These are phyloP conservation scores for Trichoderma atrobrunneum DNA, from an alignment of 2,329 filamentous ascomycete species.

Conservation along the genomic window DNA sequence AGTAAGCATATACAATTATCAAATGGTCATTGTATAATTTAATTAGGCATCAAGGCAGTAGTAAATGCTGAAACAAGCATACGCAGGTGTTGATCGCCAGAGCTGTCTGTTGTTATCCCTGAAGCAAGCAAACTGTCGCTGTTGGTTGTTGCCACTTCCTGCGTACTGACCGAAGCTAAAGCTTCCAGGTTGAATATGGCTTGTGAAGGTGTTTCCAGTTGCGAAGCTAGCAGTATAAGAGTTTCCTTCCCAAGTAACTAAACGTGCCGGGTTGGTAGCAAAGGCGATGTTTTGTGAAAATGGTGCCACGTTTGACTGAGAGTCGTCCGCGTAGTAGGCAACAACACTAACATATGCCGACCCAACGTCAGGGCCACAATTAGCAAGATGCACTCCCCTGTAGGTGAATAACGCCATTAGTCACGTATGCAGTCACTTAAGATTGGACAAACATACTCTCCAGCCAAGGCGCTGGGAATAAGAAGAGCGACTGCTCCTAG, in stretches of 20 bases:
- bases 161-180: neutral
- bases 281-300: neutral
- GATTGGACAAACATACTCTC: neutral
- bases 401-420: neutral
- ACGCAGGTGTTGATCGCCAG: neutral
- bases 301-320: neutral
- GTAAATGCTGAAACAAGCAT: slow-evolving; percentile 2
- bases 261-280: neutral
- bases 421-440: too few species aligned
- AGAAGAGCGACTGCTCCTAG: neutral
- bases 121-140: neutral
- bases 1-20: neutral
- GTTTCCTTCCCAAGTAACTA: neutral
- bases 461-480: neutral
- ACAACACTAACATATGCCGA: neutral
- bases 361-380: neutral
- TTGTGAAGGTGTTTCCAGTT: neutral
- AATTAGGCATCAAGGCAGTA: neutral
- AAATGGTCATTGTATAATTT: neutral
- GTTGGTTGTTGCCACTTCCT: neutral
- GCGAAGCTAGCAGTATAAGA: neutral
- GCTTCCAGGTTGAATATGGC: neutral
- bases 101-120: neutral
- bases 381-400: slow-evolving; percentile 3
- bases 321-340: slow-evolving; percentile 2